Evolutionary conservation across 2,329 filamentous ascomycete species (phyloP).

Genomic region (Knufia petricola): DNA sequence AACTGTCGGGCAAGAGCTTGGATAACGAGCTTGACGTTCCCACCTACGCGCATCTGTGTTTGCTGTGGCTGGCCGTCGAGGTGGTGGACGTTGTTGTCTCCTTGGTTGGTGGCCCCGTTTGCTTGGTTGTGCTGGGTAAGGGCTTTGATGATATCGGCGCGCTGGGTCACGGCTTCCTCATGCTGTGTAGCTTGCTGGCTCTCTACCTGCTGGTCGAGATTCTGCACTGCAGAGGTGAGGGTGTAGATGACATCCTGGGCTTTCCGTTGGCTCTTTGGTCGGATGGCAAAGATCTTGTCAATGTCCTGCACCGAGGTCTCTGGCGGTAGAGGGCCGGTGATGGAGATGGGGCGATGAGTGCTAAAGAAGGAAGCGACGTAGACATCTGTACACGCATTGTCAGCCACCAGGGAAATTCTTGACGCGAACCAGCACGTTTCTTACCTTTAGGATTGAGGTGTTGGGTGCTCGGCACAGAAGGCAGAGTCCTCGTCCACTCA

Average conservation of each 20-base stretch:
- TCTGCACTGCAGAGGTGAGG: constrained; percentile 41
- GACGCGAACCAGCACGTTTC: neutral
- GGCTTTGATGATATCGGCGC: constrained; percentile 28
- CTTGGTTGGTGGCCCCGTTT: constrained; percentile 24
- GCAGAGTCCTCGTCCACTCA: constrained; percentile 30
- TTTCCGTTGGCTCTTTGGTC: constrained; percentile 36
- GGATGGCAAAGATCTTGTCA: constrained; percentile 68
- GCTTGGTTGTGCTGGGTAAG: constrained; percentile 32
- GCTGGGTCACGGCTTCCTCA: constrained; percentile 48
- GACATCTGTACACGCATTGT: constrained; percentile 51
- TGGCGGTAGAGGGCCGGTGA: constrained; percentile 70
- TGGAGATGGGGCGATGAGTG: constrained; percentile 84
- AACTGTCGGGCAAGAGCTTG: constrained; percentile 62
- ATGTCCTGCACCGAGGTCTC: constrained; percentile 65
- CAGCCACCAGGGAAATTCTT: neutral
- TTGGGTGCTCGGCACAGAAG: constrained; percentile 41
- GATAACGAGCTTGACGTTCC: constrained; percentile 55
- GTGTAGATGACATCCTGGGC: constrained; percentile 56
- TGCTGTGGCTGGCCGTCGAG: constrained; percentile 41
- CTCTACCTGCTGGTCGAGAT: constrained; percentile 31
- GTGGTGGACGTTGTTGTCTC: constrained; percentile 25
- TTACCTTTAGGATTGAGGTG: constrained; percentile 40
- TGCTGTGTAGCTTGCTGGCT: constrained; percentile 45
- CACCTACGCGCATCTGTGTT: constrained; percentile 9
- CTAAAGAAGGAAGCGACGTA: constrained; percentile 90